Evolutionary conservation across 352 stramenopile genomes (phyloP), one percentile per base, ranked within the genome.

Genomic region (Phytophthora agathidicida): DNA sequence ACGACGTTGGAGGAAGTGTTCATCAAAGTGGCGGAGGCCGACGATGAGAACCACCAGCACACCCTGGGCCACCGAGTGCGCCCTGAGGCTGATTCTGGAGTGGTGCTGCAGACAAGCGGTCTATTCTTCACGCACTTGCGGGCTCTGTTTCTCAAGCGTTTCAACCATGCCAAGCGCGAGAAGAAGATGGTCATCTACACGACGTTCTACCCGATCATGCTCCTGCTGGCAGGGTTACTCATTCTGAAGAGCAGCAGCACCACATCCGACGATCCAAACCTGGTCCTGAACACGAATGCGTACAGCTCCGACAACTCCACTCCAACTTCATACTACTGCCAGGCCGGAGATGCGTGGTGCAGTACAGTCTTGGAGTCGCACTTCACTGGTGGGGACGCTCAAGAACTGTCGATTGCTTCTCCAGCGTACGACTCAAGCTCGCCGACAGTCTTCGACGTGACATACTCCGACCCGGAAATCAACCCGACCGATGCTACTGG

Each of bases 1-100:
- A 86, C 80, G 2, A 84, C 80, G 11, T 44, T 89, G 20, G 80
- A 89, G 37, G 73, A 88, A 64, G 80, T 89, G 17, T 89, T 89
- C 50, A 72, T 89, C 52, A 88, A 85, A 32, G 73, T 88, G 13
- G 77, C 77, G 0, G 65, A 78, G 23, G 38, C 28, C 0, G 49
- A 48, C 33, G 68, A 68, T 23, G 57, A 69, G n/a, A 56, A 58
- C 24, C 38, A 77, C 9, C 62, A 71, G 43, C 60, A 68, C 55
- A 78, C 55, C 7, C 32, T 73, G 8, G 44, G 28, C 3, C 65
- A 63, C 16, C 19, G 45, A 7, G 22, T 19, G 11, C 60, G 35
- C 7, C 36, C 47, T 1, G 36, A 35, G 10, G 22, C 32, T 42
- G 45, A 31, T 23, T 13, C 44, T 16, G 51, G 13, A 0, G 49